A percentile compares a stretch with the other conserved stretches of the same genome.
Conservation (phyloP, 192 early-diverging fungal genomes). For the Cetraspora pellucida region DNA sequence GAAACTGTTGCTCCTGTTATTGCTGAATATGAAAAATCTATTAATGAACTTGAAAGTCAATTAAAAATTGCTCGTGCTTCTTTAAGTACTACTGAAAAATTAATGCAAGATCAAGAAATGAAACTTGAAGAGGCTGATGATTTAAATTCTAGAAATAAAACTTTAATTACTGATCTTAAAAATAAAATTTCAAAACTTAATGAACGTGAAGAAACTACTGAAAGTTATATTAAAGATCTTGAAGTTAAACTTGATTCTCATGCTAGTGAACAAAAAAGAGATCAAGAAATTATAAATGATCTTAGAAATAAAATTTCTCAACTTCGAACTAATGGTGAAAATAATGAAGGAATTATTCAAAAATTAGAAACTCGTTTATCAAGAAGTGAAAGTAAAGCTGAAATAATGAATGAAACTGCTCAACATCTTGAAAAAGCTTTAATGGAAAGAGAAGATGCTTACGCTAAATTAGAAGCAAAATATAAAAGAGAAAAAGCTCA, state of each 20-base stretch:
- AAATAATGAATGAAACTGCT: neutral
- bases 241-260: slow-evolving; percentile 42
- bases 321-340: neutral
- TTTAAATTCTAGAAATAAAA: slow-evolving; percentile 27
- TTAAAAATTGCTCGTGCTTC: slow-evolving; percentile 59
- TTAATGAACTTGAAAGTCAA: slow-evolving; percentile 63
- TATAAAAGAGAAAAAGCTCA: slow-evolving; percentile 9
- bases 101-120: slow-evolving; percentile 60
- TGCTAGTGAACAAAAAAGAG: slow-evolving; percentile 38
- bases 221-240: slow-evolving; percentile 49
- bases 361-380: slow-evolving; percentile 38
- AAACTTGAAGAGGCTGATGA: slow-evolving; percentile 47
- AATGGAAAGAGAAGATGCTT: slow-evolving; percentile 38
- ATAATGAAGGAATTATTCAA: slow-evolving; percentile 38
- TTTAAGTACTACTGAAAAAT: slow-evolving; percentile 56
- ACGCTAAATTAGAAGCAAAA: slow-evolving; percentile 10
- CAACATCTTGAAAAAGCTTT: slow-evolving; percentile 34
- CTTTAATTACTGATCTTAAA: slow-evolving; percentile 42
- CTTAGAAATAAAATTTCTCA: slow-evolving; percentile 18
- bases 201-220: slow-evolving; percentile 51
- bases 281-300: slow-evolving; percentile 35
- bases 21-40: slow-evolving; percentile 70
- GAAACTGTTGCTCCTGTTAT: slow-evolving; percentile 69
- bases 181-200: slow-evolving; percentile 55
- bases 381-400: slow-evolving; percentile 15